Percentiles rank a stretch among this genome's conserved stretches.
phyloP scores from a whole-genome alignment of 1,284 basidiomycete genomes.

The Tilletia caries region DNA sequence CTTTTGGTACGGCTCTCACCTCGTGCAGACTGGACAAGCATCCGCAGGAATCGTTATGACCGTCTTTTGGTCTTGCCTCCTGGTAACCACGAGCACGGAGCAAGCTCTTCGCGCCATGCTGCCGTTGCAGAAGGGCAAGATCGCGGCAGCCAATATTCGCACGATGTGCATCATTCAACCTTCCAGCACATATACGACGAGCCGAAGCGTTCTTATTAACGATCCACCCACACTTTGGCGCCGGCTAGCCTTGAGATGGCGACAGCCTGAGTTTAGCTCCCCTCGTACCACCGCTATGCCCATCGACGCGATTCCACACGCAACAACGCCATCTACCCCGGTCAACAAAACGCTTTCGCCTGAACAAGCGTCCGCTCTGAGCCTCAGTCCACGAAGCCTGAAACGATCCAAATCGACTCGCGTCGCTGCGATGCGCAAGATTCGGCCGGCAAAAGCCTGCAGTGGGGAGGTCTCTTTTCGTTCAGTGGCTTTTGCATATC shows the following conservation, averaged over 20 bases:
- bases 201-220: no score
- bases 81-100: conserved; percentile 80
- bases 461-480: conserved; percentile 74
- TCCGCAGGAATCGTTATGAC: conserved; percentile 78
- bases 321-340: conserved; percentile 17
- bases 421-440: conserved; percentile 28
- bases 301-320: conserved; percentile 24
- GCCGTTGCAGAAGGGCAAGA: conserved; percentile 77
- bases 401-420: background rate
- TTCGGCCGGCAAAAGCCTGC: conserved; percentile 38
- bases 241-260: no score
- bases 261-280: no score
- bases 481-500: conserved; percentile 78
- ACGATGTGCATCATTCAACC: background rate
- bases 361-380: background rate
- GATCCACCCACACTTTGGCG: no score
- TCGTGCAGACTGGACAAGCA: conserved; percentile 71
- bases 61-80: conserved; percentile 92
- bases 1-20: conserved; percentile 89
- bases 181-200: background rate
- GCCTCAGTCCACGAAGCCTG: background rate
- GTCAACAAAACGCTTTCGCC: conserved; percentile 7
- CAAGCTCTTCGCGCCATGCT: conserved; percentile 77
- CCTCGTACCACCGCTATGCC: conserved; percentile 20
- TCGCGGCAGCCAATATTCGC: conserved; percentile 65